Conservation (phyloP, 495 filamentous ascomycete genomes). For the Penicillium herquei region DNA sequence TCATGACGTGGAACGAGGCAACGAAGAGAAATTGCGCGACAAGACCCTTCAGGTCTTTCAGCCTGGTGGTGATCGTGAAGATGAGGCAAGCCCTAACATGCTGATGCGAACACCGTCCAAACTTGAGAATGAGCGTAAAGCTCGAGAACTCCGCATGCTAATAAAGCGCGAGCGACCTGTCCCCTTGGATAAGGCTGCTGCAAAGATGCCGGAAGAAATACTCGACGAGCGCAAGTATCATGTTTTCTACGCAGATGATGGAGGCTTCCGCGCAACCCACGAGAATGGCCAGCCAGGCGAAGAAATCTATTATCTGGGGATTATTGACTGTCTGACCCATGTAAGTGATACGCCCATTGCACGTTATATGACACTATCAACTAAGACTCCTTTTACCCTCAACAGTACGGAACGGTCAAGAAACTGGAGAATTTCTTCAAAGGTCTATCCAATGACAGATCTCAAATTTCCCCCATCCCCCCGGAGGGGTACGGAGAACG, state of each 20-base stretch:
- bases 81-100: slow-evolving; percentile 55
- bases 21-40: slow-evolving; percentile 92
- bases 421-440: slow-evolving; percentile 92
- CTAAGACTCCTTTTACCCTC: slow-evolving; percentile 29
- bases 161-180: slow-evolving; percentile 91
- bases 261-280: slow-evolving; percentile 89
- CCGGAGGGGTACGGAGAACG: slow-evolving; percentile 90
- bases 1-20: slow-evolving; percentile 83
- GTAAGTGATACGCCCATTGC: slow-evolving; percentile 52
- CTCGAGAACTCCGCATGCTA: slow-evolving; percentile 84
- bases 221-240: slow-evolving; percentile 65
- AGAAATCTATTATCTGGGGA: slow-evolving; percentile 95
- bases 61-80: slow-evolving; percentile 70
- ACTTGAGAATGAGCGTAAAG: slow-evolving; percentile 87
- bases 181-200: slow-evolving; percentile 76
- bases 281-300: slow-evolving; percentile 82
- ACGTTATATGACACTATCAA: background rate
- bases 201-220: slow-evolving; percentile 87
- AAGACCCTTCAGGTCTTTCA: slow-evolving; percentile 96
- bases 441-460: slow-evolving; percentile 74
- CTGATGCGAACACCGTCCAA: slow-evolving; percentile 93
- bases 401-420: slow-evolving; percentile 82
- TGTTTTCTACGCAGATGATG: slow-evolving; percentile 90
- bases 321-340: slow-evolving; percentile 96
- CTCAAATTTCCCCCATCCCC: slow-evolving; percentile 90